Base-by-base conservation (phyloP, 768 basidiomycete species). In the Flagelloscypha sp. region DNA sequence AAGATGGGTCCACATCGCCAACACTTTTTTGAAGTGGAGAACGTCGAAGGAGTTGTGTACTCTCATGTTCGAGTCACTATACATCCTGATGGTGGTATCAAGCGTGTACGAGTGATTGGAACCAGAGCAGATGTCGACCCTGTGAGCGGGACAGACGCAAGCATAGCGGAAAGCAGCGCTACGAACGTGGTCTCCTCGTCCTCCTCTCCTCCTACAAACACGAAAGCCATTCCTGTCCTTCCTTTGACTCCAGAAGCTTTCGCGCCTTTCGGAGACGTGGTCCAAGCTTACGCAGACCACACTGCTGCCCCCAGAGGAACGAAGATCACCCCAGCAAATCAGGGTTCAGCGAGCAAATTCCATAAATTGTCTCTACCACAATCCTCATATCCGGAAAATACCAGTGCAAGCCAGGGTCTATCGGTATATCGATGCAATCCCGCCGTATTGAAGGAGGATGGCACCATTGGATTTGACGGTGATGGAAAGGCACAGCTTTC, bases 81-180 rank as follows among this genome's bases (percentile, higher is more conserved):
- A 48, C 74, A 84, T 54, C 95, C 95, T 1, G 94, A 99, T 50
- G 95, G 95, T 27, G 95, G 95, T 17, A 61, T 97, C 52, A 98
- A 98, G 61, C 76, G 95, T 16, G 66, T 99, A n/a, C 74, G 95
- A 40, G 57, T 95, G 32, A 64, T 77, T 45, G 89, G 95, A 5
- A 61, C 68, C 36, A 70, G 74, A 31, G 67, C 66, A 28, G 53
- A 49, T 18, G 47, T 40, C 21, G 32, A 41, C 17, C 36, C 7
- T 36, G 33, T 4, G 27, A n/a, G 12, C 37, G 12, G 29, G 16
- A 27, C 22, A n/a, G 13, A n/a, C n/a, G 6, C 12, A 10, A n/a
- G 27, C 22, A n/a, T 5, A n/a, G 27, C 32, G 15, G 20, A 40
- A 11, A 16, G 35, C 22, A 17, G 19, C 41, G 23, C 33, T 39